Evolutionary conservation across 495 filamentous ascomycete species (phyloP).

Genomic region (Tuber brumale): DNA sequence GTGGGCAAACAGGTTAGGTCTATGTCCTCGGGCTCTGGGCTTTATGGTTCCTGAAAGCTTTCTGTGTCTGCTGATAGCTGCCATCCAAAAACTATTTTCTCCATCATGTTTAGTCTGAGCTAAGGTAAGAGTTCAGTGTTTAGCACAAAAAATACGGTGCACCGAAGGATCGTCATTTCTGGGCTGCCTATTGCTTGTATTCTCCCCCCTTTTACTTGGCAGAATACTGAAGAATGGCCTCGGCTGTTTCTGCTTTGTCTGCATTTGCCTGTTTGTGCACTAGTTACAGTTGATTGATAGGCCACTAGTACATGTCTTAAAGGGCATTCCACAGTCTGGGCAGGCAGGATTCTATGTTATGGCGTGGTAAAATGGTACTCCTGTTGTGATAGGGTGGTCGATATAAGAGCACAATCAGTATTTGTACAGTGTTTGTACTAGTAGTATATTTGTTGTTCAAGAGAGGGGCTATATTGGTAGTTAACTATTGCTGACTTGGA

Average conservation of each 20-base stretch:
- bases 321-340: neutral
- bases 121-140: too few relatives aligned
- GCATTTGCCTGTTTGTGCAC: neutral
- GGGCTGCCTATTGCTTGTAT: too few relatives aligned
- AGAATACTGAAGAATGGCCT: neutral
- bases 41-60: neutral
- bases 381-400: too few relatives aligned
- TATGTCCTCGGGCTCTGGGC: neutral
- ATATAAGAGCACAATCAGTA: too few relatives aligned
- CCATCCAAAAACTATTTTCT: neutral
- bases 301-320: neutral
- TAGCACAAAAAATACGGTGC: neutral
- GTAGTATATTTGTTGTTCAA: too few relatives aligned
- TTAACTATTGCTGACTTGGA: too few relatives aligned
- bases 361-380: too few relatives aligned
- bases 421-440: too few relatives aligned
- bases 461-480: too few relatives aligned
- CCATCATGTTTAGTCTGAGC: neutral
- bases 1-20: constrained; percentile 6
- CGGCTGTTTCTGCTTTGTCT: neutral
- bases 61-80: too few relatives aligned
- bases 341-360: too few relatives aligned
- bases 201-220: neutral
- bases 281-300: neutral
- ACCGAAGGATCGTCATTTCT: neutral